Conservation (phyloP, 305 asterid species). For the Petunia hybrid region DNA sequence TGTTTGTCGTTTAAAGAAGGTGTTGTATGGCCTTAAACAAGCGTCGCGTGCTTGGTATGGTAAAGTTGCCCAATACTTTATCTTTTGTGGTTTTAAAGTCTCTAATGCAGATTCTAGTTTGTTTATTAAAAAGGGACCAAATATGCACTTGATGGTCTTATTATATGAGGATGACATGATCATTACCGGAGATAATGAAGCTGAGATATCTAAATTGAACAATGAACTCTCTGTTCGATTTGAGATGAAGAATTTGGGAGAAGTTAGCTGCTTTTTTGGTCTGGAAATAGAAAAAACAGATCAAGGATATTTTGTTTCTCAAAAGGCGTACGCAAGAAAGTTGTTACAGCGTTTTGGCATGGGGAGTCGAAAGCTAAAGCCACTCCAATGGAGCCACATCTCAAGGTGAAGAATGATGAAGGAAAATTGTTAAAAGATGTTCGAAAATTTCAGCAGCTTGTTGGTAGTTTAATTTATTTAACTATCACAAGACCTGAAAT, state of each 20-base stretch:
- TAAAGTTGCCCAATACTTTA: no score
- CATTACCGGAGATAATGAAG: conserved; percentile 7
- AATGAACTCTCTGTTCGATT: not conserved
- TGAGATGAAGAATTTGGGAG: not conserved
- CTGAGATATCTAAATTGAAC: not conserved
- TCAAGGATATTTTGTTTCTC: not conserved
- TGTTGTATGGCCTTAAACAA: conserved; percentile 23
- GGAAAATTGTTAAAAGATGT: not conserved
- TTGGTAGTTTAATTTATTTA: conserved; percentile 27
- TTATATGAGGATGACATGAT: not conserved
- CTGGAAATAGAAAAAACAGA: not conserved
- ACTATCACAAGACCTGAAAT: conserved; percentile 25
- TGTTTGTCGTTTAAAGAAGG: conserved; percentile 13
- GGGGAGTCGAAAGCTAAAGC: not conserved
- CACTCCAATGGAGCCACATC: not conserved
- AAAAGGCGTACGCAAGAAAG: not conserved
- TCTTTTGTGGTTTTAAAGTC: not conserved
- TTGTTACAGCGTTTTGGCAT: not conserved
- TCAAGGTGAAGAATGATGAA: not conserved
- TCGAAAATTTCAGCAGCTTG: not conserved
- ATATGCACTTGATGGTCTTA: not conserved
- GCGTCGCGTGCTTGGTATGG: conserved; percentile 16
- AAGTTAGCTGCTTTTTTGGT: conserved; percentile 5
- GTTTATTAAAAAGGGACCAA: not conserved
- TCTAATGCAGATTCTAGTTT: not conserved